Conservation (phyloP, 164 flowering plant genomes). For the Santalum album region DNA sequence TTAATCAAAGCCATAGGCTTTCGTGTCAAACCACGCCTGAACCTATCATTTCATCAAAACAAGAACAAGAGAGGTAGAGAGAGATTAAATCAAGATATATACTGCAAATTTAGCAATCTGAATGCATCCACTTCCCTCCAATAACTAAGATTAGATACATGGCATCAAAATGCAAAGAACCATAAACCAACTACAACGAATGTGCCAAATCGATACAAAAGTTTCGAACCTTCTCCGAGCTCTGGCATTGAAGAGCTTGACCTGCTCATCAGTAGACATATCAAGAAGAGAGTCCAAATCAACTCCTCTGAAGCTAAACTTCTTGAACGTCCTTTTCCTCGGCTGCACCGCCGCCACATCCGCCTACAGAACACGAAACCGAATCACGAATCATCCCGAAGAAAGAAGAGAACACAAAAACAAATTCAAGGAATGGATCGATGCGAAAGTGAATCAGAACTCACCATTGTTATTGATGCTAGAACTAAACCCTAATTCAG, state of each 20-base stretch:
- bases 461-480: too few relatives aligned
- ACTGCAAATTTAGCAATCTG: too few relatives aligned
- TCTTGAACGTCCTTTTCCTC: conserved; percentile 27
- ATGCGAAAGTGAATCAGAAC: too few relatives aligned
- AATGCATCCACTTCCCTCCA: too few relatives aligned
- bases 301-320: conserved; percentile 29
- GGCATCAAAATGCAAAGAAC: neutral
- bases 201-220: neutral
- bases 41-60: conserved; percentile 9
- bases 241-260: conserved; percentile 32
- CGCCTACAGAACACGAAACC: too few relatives aligned
- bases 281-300: conserved; percentile 35
- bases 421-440: too few relatives aligned
- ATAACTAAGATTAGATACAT: too few relatives aligned
- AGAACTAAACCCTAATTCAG: too few relatives aligned
- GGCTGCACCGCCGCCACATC: conserved; percentile 19
- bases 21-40: conserved; percentile 24
- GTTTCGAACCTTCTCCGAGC: conserved; percentile 25
- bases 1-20: conserved; percentile 32
- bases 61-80: neutral
- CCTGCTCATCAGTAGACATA: conserved; percentile 36
- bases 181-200: too few relatives aligned
- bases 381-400: too few relatives aligned
- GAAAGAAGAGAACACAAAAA: too few relatives aligned
- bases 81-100: neutral